Evolutionary conservation across 2,329 filamentous ascomycete genomes (phyloP), one percentile per base, ranked within the genome.

Genomic region (Aureobasidium sp.): DNA sequence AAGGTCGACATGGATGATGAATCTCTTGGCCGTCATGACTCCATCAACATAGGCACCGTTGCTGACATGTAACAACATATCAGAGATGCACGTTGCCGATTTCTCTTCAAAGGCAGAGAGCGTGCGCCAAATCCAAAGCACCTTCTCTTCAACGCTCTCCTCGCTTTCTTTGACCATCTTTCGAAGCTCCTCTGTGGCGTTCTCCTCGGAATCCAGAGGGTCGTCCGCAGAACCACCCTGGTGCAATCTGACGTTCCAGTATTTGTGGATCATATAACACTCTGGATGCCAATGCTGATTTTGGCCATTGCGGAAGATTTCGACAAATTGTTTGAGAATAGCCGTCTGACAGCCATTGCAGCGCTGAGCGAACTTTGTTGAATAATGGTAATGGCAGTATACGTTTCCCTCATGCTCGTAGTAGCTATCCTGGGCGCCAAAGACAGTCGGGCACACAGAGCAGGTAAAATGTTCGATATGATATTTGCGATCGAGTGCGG

Each of bases 251-350:
- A 99, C 94, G 72, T 97, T 99, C 94, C 94, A 99, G 76, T 97
- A 99, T 71, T 99, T 99, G 78, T 99, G 94, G 65, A 99, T 99
- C 94, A 99, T 99, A 76, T 99, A 99, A 75, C 94, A 99, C 76
- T 99, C 94, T 1, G 94, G 94, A 72, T 99, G 94, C 94, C 94
- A 99, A 73, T 99, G 94, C 71, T 99, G 94, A 72, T 97, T 97
- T 73, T 96, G 90, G 1, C 93, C 93, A 74, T 97, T 97, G 68
- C 94, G 88, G 76, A 92, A 99, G 64, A 99, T 97, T 75, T 99
- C 94, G 64, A 99, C 94, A 73, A 99, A 99, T 74, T 99, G 94
- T 78, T 99, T 99, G 47, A 99, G 80, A 66, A 99, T 99, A 58
- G 94, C 91, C 2, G 93, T 97, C 70, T 96, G 91, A 71, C 94